Percentiles rank a stretch among this genome's conserved stretches.
These are phyloP conservation scores for Acarospora socialis DNA, from an alignment of 2,329 filamentous ascomycete species.

Conservation along the genomic window DNA sequence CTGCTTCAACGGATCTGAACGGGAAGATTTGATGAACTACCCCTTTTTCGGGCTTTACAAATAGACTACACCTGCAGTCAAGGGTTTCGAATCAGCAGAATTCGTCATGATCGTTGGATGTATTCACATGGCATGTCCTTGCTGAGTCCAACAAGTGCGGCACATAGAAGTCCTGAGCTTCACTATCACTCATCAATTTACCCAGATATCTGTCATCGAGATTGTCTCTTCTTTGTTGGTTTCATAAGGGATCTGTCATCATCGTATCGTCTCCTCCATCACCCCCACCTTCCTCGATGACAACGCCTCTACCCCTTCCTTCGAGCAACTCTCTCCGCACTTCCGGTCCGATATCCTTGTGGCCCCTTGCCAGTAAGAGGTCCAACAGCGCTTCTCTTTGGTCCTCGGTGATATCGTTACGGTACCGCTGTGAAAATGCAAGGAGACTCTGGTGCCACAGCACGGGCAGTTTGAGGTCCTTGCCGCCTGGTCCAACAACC, in stretches of 20 bases:
- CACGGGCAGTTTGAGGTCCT: constrained; percentile 59
- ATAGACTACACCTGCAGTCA: no score
- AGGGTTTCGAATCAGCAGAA: no score
- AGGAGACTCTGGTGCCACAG: constrained; percentile 93
- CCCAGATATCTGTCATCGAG: no score
- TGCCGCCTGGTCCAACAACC: constrained; percentile 32
- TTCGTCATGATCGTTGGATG: no score
- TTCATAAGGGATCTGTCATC: constrained; percentile 46
- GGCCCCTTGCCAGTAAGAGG: constrained; percentile 68
- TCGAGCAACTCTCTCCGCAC: constrained; percentile 78
- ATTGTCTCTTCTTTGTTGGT: no score
- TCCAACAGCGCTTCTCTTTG: constrained; percentile 85
- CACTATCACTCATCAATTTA: no score
- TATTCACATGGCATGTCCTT: no score
- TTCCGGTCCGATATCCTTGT: constrained; percentile 80
- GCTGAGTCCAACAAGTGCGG: no score
- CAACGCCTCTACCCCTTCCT: constrained; percentile 69
- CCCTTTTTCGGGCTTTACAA: no score
- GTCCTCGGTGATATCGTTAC: constrained; percentile 91
- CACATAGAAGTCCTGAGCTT: no score
- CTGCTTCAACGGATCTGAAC: no score
- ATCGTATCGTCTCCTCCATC: constrained; percentile 64
- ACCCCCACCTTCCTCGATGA: constrained; percentile 44
- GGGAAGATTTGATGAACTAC: no score
- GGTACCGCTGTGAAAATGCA: constrained; percentile 85